These are phyloP conservation scores for Giardia duodenalis DNA, from an alignment of 208 protist species.

Conservation along the genomic window DNA sequence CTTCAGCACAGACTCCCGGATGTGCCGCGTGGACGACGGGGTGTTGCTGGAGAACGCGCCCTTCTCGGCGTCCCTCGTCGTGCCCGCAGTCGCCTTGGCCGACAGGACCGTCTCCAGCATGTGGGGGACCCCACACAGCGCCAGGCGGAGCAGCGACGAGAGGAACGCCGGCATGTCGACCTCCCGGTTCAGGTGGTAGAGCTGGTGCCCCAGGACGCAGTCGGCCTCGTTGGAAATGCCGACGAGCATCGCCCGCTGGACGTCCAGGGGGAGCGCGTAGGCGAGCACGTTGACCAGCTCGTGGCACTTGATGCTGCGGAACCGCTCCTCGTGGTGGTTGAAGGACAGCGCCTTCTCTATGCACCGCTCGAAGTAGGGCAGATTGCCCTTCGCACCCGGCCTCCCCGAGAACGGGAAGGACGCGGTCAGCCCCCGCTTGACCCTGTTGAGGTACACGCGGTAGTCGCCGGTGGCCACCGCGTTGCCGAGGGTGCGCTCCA, in stretches of 20 bases:
- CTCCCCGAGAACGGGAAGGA: not conserved
- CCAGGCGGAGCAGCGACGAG: not conserved
- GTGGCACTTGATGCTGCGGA: not conserved
- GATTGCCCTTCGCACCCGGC: not conserved
- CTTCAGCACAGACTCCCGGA: slow-evolving; percentile 9
- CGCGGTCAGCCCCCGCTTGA: not conserved
- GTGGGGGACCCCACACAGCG: not conserved
- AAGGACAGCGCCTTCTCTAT: not conserved
- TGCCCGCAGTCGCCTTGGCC: not conserved
- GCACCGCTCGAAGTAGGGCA: not conserved
- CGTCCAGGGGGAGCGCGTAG: not conserved
- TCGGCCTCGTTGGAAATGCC: not conserved
- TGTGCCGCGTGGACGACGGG: not conserved
- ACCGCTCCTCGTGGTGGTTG: not conserved
- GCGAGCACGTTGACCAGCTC: not conserved
- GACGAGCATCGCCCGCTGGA: not conserved
- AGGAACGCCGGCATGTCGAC: not conserved
- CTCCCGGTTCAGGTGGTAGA: not conserved
- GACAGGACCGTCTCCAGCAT: not conserved
- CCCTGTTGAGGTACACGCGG: not conserved
- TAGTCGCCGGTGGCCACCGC: not conserved
- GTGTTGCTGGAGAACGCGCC: not conserved
- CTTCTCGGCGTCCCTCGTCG: not conserved
- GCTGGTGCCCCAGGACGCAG: not conserved
- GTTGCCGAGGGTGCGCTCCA: not conserved